Evolutionary conservation across 176 grass and related monocot genomes (phyloP).

Genomic region (Phoenix roebelenii): DNA sequence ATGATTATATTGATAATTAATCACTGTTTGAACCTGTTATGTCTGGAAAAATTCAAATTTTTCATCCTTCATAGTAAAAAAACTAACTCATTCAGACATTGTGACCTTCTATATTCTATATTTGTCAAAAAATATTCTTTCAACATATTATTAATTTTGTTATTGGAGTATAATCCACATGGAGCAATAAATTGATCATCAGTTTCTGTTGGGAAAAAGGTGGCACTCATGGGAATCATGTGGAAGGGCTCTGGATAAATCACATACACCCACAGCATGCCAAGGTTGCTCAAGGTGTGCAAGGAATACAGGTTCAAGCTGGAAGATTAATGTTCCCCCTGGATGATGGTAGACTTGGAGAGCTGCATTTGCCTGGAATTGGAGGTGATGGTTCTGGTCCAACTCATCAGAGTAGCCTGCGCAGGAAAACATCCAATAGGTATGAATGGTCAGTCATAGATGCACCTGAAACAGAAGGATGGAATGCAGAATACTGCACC

Average conservation of each 20-base stretch:
- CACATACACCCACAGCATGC: conserved; percentile 63
- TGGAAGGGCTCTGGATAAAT: conserved; percentile 61
- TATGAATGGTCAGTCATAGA: conserved; percentile 92
- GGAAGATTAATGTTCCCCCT: conserved; percentile 68
- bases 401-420: conserved; percentile 37
- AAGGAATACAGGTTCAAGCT: conserved; percentile 60
- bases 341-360: conserved; percentile 81
- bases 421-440: conserved; percentile 61
- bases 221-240: conserved; percentile 38
- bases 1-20: too few relatives aligned
- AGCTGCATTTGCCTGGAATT: conserved; percentile 73
- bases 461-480: conserved; percentile 90
- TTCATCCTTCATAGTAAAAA: too few relatives aligned
- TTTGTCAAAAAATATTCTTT: too few relatives aligned
- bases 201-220: conserved; percentile 37
- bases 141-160: too few relatives aligned
- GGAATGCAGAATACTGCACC: conserved; percentile 95
- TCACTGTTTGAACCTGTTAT: too few relatives aligned
- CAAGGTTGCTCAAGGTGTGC: conserved; percentile 52
- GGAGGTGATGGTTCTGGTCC: conserved; percentile 64
- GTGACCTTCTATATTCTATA: too few relatives aligned
- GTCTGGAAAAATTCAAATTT: too few relatives aligned
- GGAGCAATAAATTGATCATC: not conserved
- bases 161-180: not conserved
- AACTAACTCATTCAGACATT: too few relatives aligned